These are phyloP conservation scores for Lagenidium sp. DNA, from an alignment of 352 stramenopile genomes.

Conservation along the genomic window DNA sequence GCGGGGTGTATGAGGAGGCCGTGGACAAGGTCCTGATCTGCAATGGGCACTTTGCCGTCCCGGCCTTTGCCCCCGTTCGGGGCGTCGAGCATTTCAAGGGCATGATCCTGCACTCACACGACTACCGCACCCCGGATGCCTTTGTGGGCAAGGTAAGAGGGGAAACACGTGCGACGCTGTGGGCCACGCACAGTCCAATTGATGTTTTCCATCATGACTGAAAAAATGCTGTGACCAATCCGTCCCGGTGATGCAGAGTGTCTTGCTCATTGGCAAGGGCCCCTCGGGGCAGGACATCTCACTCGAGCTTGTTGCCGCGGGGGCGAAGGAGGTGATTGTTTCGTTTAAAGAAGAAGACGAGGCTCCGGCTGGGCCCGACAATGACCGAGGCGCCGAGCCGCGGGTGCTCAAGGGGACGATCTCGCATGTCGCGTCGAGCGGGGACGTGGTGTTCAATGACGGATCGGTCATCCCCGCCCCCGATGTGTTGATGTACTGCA, in stretches of 20 bases:
- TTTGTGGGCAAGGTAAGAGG: constrained; percentile 19
- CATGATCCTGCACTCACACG: constrained; percentile 18
- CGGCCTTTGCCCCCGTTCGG: constrained; percentile 31
- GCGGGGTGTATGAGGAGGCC: constrained; percentile 40
- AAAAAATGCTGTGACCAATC: not conserved
- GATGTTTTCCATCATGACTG: not conserved
- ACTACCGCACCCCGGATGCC: constrained; percentile 15
- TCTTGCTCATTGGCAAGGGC: constrained; percentile 57
- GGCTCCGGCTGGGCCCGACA: not conserved
- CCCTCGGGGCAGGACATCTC: constrained; percentile 77
- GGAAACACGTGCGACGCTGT: too few species aligned
- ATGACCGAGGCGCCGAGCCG: constrained; percentile 4
- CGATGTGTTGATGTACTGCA: constrained; percentile 77
- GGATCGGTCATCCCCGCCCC: constrained; percentile 28
- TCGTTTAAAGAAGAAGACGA: constrained; percentile 16
- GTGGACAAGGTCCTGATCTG: constrained; percentile 73
- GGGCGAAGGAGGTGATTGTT: constrained; percentile 46
- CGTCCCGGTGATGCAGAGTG: constrained; percentile 16
- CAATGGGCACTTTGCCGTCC: constrained; percentile 70
- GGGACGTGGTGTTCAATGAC: constrained; percentile 47
- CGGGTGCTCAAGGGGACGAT: constrained; percentile 54
- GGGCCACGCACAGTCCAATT: not conserved
- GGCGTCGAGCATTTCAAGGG: constrained; percentile 40
- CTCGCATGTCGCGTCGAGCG: constrained; percentile 33
- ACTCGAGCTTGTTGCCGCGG: constrained; percentile 37